Base-by-base conservation (phyloP, 1,284 basidiomycete species). In the Tylopilus orsonianus region DNA sequence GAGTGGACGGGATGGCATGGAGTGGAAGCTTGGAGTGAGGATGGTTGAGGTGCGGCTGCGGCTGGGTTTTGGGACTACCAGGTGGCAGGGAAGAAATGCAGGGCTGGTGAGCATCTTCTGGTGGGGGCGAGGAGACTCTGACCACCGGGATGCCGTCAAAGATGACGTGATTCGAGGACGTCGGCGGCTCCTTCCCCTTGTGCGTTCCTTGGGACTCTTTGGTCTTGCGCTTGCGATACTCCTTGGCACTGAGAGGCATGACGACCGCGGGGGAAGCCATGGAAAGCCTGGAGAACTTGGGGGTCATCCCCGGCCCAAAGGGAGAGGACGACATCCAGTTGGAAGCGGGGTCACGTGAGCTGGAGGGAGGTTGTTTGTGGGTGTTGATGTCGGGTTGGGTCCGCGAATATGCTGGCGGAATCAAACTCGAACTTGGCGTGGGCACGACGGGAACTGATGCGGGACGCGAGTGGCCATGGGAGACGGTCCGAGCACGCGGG, bases 251-350 rank as follows among this genome's bases (percentile, higher is more conserved):
- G 30, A 65, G 52, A 0, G 62, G 66, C 66, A 65, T 65, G 29
- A 65, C 59, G 22, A 65, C 56, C 2, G 54, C 36, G 5, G 66
- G 55, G 4, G 61, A 61, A 12, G 64, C 61, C 49, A 65, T 54
- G 23, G 63, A 24, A 12, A 66, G 61, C 39, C 66, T 60, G 2
- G 62, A 65, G 35, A 65, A 68, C 38, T 54, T 67, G 8, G 62
- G 62, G 1, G 54, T 58, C 30, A n/a, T 5, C 3, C 53, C 58
- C 2, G 62, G 64, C 5, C 62, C 62, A 52, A 65, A 65, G 33
- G 66, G 62, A n/a, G 64, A 48, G 0, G 64, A 62, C 2, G 66
- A 58, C 46, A 68, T 56, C 65, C 64, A 68, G 9, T 64, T 64
- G 7, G 62, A 50, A 39, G 46, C 0, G 12, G 62, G 58, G 14